phyloP scores from a whole-genome alignment of 2,329 filamentous ascomycete genomes.

The Trichophyton schoenleinii region DNA sequence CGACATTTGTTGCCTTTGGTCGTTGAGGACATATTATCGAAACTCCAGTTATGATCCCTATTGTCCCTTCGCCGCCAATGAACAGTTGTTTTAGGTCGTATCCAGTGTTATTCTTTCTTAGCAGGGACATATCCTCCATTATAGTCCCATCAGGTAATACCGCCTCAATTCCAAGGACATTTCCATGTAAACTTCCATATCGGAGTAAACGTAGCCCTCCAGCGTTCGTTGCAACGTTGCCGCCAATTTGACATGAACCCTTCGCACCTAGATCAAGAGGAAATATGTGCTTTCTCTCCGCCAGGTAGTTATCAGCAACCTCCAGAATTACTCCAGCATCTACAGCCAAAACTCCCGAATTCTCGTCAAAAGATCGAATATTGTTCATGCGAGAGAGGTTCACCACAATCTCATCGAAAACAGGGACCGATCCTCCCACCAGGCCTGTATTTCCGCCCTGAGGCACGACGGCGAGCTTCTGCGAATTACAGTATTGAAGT shows the following conservation, averaged over 20 bases:
- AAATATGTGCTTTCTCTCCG: slow-evolving; percentile 75
- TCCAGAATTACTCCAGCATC: slow-evolving; percentile 90
- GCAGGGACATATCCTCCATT: slow-evolving; percentile 70
- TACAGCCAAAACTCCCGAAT: slow-evolving; percentile 77
- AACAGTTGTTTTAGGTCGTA: slow-evolving; percentile 97
- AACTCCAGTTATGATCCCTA: slow-evolving; percentile 84
- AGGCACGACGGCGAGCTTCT: slow-evolving; percentile 82
- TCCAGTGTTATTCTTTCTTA: slow-evolving; percentile 97
- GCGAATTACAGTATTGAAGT: slow-evolving; percentile 87
- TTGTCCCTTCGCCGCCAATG: slow-evolving; percentile 87
- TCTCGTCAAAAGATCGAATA: slow-evolving; percentile 83
- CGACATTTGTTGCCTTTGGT: slow-evolving; percentile 81
- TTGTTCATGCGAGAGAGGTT: slow-evolving; percentile 82
- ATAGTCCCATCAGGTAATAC: slow-evolving; percentile 89
- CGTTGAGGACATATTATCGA: slow-evolving; percentile 82
- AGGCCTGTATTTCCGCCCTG: slow-evolving; percentile 96
- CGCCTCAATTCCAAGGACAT: slow-evolving; percentile 79
- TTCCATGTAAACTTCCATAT: slow-evolving; percentile 91
- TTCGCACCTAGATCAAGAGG: slow-evolving; percentile 96
- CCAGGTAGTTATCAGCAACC: slow-evolving; percentile 72
- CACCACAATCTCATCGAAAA: slow-evolving; percentile 97
- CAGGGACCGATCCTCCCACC: slow-evolving; percentile 87
- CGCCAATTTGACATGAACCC: slow-evolving; percentile 90
- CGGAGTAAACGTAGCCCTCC: slow-evolving; percentile 79
- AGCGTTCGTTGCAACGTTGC: slow-evolving; percentile 91